Evolutionary conservation across 192 early-diverging fungal genomes (phyloP).

Genomic region (Umbelopsis isabellina): DNA sequence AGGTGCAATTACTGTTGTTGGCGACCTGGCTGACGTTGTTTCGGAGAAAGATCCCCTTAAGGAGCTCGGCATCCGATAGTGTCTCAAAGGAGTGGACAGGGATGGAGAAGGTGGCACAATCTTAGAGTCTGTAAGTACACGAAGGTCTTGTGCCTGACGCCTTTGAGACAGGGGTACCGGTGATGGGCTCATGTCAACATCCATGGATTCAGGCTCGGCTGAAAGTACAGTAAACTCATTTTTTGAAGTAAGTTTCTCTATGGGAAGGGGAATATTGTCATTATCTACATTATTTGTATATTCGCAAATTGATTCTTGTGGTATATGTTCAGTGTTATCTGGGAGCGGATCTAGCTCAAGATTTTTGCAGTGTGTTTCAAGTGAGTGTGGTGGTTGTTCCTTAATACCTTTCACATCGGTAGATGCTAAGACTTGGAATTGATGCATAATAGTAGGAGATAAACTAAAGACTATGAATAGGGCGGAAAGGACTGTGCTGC

Average conservation of each 20-base stretch:
- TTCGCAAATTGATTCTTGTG: neutral
- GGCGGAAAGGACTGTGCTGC: too few species aligned
- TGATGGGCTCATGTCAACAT: neutral
- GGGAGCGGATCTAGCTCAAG: neutral
- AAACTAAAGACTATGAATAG: too few species aligned
- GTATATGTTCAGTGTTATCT: neutral
- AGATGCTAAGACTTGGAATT: too few species aligned
- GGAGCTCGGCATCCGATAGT: neutral
- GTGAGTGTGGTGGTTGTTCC: neutral
- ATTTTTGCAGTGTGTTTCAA: neutral
- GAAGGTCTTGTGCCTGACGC: neutral
- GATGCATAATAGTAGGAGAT: too few species aligned
- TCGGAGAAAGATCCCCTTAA: constrained; percentile 10
- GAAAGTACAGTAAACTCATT: neutral
- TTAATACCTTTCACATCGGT: too few species aligned
- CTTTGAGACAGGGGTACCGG: neutral
- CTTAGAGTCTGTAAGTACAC: neutral
- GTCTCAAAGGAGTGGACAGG: neutral
- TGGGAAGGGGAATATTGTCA: neutral
- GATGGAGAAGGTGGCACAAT: neutral
- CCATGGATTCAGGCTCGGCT: neutral
- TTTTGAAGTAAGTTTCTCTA: neutral
- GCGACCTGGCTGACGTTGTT: constrained; percentile 4
- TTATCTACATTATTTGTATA: neutral
- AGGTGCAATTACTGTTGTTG: neutral